Evolutionary conservation across 2,329 filamentous ascomycete genomes (phyloP).

Genomic region (Akanthomyces uredinophilus): DNA sequence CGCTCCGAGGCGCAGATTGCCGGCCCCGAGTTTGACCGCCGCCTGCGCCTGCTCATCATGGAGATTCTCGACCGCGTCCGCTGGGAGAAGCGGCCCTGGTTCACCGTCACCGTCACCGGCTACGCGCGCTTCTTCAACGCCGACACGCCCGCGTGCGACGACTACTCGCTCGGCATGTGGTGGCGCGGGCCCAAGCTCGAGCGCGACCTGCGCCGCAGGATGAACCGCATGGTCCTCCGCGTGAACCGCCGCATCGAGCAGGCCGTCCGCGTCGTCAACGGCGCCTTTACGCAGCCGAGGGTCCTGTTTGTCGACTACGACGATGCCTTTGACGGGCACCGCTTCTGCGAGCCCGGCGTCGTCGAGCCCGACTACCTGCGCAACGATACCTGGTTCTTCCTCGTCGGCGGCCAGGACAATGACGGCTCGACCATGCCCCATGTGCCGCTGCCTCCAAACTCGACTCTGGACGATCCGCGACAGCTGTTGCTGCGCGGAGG

Average conservation of each 20-base stretch:
- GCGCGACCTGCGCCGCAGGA: slow-evolving; percentile 31
- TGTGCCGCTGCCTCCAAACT: slow-evolving; percentile 23
- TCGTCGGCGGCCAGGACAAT: slow-evolving; percentile 41
- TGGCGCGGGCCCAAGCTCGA: slow-evolving; percentile 38
- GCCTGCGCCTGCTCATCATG: slow-evolving; percentile 34
- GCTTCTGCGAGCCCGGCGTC: slow-evolving; percentile 37
- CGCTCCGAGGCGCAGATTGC: slow-evolving; percentile 30
- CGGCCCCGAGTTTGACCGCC: slow-evolving; percentile 34
- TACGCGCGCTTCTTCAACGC: slow-evolving; percentile 46
- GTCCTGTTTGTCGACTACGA: slow-evolving; percentile 44
- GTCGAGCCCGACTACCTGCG: slow-evolving; percentile 40
- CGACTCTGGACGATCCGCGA: slow-evolving; percentile 32
- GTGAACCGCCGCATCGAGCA: slow-evolving; percentile 37
- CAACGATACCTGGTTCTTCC: slow-evolving; percentile 44
- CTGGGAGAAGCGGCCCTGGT: slow-evolving; percentile 41
- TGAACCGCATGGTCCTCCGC: slow-evolving; percentile 40
- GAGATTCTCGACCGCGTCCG: slow-evolving; percentile 39
- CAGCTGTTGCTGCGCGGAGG: slow-evolving; percentile 31
- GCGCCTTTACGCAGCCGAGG: slow-evolving; percentile 30
- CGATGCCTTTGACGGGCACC: slow-evolving; percentile 38
- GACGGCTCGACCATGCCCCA: slow-evolving; percentile 17
- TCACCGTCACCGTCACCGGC: slow-evolving; percentile 40
- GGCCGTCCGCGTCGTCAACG: slow-evolving; percentile 33
- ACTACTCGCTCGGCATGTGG: slow-evolving; percentile 42
- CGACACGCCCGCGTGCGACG: slow-evolving; percentile 37